Evolutionary conservation across 352 stramenopile species (phyloP).

Genomic region (Achlya hypogyna): DNA sequence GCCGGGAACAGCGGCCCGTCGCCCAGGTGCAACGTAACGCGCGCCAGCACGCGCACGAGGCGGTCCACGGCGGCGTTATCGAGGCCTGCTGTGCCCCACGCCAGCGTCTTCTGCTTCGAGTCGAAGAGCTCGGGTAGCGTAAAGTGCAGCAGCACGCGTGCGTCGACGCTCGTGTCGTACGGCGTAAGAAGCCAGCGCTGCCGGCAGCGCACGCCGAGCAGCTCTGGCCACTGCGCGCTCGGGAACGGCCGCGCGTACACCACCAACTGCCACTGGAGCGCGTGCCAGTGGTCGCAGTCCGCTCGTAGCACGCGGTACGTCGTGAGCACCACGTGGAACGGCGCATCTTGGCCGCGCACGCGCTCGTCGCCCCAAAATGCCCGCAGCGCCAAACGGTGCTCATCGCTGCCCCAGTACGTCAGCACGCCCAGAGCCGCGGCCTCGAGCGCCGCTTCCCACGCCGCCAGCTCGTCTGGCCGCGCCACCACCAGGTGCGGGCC

Average conservation of each 20-base stretch:
- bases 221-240: constrained; percentile 30
- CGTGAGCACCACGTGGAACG: constrained; percentile 42
- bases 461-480: constrained; percentile 27
- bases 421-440: constrained; percentile 28
- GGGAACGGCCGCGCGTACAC: constrained; percentile 21
- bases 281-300: constrained; percentile 31
- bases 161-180: constrained; percentile 29
- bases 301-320: constrained; percentile 50
- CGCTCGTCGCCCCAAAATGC: constrained; percentile 31
- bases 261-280: constrained; percentile 37
- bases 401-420: constrained; percentile 42
- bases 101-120: constrained; percentile 57
- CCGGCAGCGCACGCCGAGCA: constrained; percentile 51
- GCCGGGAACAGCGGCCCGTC: neutral
- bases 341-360: constrained; percentile 24
- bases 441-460: constrained; percentile 33
- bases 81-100: constrained; percentile 8
- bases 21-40: neutral
- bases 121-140: constrained; percentile 51
- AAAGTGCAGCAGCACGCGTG: constrained; percentile 54
- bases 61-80: neutral
- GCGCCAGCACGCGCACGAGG: neutral
- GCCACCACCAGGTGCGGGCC: constrained; percentile 39
- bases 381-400: constrained; percentile 34
- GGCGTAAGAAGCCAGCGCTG: constrained; percentile 45